These are phyloP conservation scores for Decorospora gaudefroyi DNA, from an alignment of 2,329 filamentous ascomycete species.

Conservation along the genomic window DNA sequence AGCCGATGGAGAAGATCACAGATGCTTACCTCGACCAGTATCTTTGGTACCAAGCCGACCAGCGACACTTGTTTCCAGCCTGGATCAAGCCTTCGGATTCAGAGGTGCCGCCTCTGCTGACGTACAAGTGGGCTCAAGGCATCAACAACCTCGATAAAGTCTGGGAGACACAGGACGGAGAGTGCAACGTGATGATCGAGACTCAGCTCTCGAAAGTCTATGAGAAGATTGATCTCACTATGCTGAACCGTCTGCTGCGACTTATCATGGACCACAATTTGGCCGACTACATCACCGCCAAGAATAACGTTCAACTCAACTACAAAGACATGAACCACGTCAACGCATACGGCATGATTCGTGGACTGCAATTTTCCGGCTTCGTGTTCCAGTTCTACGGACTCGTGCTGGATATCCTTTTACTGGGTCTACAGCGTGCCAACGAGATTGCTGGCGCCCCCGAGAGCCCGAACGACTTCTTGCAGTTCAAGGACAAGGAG, in stretches of 20 bases:
- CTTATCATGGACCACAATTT: conserved; percentile 99
- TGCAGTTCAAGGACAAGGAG: conserved; percentile 92
- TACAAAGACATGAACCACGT: conserved; percentile 99
- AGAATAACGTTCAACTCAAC: conserved; percentile 98
- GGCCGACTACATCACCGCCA: conserved; percentile 97
- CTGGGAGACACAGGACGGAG: conserved; percentile 90
- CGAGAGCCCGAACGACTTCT: conserved; percentile 92
- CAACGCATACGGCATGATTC: conserved; percentile 98
- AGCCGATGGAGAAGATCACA: conserved; percentile 99
- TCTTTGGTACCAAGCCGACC: conserved; percentile 98
- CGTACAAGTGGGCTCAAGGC: conserved; percentile 99
- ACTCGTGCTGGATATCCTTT: conserved; percentile 86
- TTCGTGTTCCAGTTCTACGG: conserved; percentile 99
- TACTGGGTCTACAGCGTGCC: conserved; percentile 92
- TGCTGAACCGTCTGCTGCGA: conserved; percentile 88
- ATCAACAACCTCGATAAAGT: conserved; percentile 98
- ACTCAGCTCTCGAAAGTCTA: conserved; percentile 99
- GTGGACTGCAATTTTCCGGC: conserved; percentile 94
- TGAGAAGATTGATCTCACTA: conserved; percentile 96
- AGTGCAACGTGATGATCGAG: conserved; percentile 98
- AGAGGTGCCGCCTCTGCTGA: conserved; percentile 89
- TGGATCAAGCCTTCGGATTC: conserved; percentile 99
- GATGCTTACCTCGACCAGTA: conserved; percentile 99
- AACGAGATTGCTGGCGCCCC: conserved; percentile 96
- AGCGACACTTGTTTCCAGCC: conserved; percentile 92